Evolutionary conservation across 2,329 filamentous ascomycete genomes (phyloP), one percentile per base, ranked within the genome.

Genomic region (Phialemonium atrogriseum): DNA sequence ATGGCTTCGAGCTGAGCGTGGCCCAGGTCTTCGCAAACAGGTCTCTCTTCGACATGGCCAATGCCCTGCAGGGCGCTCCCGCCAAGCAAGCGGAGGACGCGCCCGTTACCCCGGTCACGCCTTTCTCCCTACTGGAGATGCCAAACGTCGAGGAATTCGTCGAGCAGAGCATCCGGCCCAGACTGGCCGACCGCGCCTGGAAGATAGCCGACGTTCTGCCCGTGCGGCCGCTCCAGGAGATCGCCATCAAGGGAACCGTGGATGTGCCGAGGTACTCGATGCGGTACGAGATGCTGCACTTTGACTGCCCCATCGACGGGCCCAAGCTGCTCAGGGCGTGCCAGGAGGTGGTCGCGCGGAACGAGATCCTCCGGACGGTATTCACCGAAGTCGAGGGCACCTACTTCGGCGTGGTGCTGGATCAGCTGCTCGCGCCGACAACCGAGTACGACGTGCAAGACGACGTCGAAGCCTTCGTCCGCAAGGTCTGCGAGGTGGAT

Each of bases 21-120:
- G 61, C 65, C 1, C 59, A 69, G 18, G 62, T 70, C 34, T 71
- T 73, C 42, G 34, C 41, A 20, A 33, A 45, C 22, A 49, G 47
- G 38, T 44, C 43, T 6, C 37, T 45, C 7, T 27, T 48, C 10
- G 54, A 58, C 17, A 46, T 56, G 10, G 59, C 58, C 10, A 50
- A 51, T 16, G 48, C 45, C 0, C 28, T 61, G 18, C 54, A 54
- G 11, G 45, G 46, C 10, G 38, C 42, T 3, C 40, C 37, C 2
- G 35, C 45, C 7, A 33, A 45, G 6, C 23, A 45, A 2, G 24
- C 13, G 24, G 37, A 45, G 16, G 32, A 33, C 0, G 35, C 52
- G 17, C 24, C 47, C 19, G 15, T 19, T 11, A 17, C 11, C 10
- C 28, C 28, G 1, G 54, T 57, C 38, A 44, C 42, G 14, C 49